A percentile compares a stretch with the other conserved stretches of the same genome.
Conservation (phyloP, 2,329 filamentous ascomycete genomes). For the Aquanectria penicillioides region DNA sequence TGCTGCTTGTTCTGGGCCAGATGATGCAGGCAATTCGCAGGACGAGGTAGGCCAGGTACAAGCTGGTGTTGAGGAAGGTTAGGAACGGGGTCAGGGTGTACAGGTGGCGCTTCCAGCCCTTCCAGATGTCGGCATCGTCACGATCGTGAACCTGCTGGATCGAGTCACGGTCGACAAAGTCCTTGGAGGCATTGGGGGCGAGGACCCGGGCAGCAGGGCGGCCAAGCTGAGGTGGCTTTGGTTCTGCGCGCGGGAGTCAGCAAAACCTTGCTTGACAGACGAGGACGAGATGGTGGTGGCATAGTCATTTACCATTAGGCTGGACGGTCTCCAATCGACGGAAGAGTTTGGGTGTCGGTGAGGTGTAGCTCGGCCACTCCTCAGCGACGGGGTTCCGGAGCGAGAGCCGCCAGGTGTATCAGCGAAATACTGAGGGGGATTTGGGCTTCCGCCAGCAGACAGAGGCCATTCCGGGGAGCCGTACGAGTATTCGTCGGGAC, state of each 20-base stretch:
- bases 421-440: constrained; percentile 36
- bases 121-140: constrained; percentile 55
- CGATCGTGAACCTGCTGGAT: constrained; percentile 55
- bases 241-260: constrained; percentile 46
- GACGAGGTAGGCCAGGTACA: constrained; percentile 61
- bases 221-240: constrained; percentile 55
- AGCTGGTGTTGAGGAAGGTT: constrained; percentile 51
- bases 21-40: constrained; percentile 63
- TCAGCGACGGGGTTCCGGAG: constrained; percentile 40
- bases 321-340: constrained; percentile 43
- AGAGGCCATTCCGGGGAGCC: constrained; percentile 40
- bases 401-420: constrained; percentile 38
- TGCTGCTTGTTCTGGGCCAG: constrained; percentile 56
- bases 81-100: constrained; percentile 51
- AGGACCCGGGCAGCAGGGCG: constrained; percentile 48
- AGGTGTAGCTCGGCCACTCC: constrained; percentile 40
- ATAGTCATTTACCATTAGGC: constrained; percentile 39
- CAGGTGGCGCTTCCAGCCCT: constrained; percentile 54
- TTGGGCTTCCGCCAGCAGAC: constrained; percentile 34
- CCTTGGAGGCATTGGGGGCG: constrained; percentile 40
- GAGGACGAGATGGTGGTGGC: constrained; percentile 7
- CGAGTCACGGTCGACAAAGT: constrained; percentile 43
- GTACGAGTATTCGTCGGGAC: constrained; percentile 39
- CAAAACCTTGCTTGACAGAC: constrained; percentile 25
- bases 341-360: constrained; percentile 38